Percentiles rank a stretch among this genome's conserved stretches.
These are phyloP conservation scores for Phytophthora cajani DNA, from an alignment of 352 stramenopile genomes.

Conservation along the genomic window DNA sequence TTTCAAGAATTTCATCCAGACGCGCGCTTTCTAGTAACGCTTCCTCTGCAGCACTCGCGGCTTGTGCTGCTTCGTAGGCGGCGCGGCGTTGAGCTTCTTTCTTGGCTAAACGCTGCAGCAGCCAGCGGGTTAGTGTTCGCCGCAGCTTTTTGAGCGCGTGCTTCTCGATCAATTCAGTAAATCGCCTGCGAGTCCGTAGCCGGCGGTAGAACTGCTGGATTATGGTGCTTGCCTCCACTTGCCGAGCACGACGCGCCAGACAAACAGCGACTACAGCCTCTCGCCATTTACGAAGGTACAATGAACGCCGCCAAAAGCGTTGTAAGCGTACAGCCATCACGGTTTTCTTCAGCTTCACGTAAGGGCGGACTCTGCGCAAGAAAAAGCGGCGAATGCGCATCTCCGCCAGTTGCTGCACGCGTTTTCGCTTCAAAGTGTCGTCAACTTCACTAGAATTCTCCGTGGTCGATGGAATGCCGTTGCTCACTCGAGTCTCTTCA, in stretches of 20 bases:
- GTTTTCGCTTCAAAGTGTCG: conserved; percentile 1
- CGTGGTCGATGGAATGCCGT: neutral
- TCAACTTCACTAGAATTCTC: neutral
- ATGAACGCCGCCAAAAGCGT: conserved; percentile 52
- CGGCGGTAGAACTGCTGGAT: conserved; percentile 57
- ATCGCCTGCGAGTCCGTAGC: conserved; percentile 34
- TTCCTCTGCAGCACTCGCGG: neutral
- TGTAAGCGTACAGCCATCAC: conserved; percentile 57
- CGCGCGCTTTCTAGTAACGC: conserved; percentile 25
- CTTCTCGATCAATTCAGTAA: conserved; percentile 44
- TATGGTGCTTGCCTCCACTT: conserved; percentile 34
- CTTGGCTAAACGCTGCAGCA: conserved; percentile 46
- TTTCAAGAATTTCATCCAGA: conserved; percentile 43
- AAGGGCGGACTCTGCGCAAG: conserved; percentile 44
- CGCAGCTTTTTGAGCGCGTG: conserved; percentile 41
- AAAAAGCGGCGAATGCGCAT: conserved; percentile 63
- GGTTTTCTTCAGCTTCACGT: conserved; percentile 50
- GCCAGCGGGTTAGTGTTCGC: conserved; percentile 50
- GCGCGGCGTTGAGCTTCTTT: conserved; percentile 49
- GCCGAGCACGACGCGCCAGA: conserved; percentile 2
- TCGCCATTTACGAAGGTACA: conserved; percentile 38
- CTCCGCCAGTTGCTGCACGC: conserved; percentile 30
- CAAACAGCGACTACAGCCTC: conserved; percentile 14
- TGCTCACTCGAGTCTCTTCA: conserved; percentile 41
- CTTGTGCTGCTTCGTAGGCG: conserved; percentile 31